Percentiles rank a stretch among this genome's conserved stretches.
Evolutionary conservation across 2,329 filamentous ascomycete species (phyloP).

Genomic region (Neopestalotiopsis sp.): DNA sequence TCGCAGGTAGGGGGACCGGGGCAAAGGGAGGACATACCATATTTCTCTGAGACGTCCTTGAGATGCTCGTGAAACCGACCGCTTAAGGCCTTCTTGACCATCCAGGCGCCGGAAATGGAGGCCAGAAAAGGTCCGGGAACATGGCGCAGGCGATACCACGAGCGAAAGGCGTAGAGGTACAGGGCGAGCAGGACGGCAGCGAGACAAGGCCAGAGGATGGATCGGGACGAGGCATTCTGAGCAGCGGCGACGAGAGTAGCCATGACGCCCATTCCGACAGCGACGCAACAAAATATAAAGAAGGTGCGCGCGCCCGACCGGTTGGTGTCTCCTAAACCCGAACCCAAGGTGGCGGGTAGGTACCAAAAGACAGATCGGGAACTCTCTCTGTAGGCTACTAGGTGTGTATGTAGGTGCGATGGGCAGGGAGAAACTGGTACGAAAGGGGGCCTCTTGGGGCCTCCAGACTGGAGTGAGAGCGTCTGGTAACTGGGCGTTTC

Average conservation of each 20-base stretch:
- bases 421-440: constrained; percentile 1
- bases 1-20: background rate
- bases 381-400: background rate
- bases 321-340: background rate
- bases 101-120: constrained; percentile 33
- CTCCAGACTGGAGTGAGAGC: background rate
- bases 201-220: constrained; percentile 21
- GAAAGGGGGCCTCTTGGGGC: constrained; percentile 4
- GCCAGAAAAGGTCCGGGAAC: constrained; percentile 35
- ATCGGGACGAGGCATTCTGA: constrained; percentile 14
- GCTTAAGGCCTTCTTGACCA: constrained; percentile 31
- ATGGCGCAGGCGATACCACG: constrained; percentile 36
- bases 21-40: constrained; percentile 23
- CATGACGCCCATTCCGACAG: constrained; percentile 19
- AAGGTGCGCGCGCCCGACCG: background rate
- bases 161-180: constrained; percentile 22
- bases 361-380: background rate
- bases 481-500: background rate
- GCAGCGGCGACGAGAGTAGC: constrained; percentile 19
- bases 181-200: constrained; percentile 19
- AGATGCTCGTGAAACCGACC: constrained; percentile 32
- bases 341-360: background rate
- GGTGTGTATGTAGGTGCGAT: background rate
- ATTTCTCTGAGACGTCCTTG: constrained; percentile 26
- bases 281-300: background rate